Evolutionary conservation across 495 filamentous ascomycete genomes (phyloP), one percentile per base, ranked within the genome.

Genomic region (Aspergillus ellipticus): DNA sequence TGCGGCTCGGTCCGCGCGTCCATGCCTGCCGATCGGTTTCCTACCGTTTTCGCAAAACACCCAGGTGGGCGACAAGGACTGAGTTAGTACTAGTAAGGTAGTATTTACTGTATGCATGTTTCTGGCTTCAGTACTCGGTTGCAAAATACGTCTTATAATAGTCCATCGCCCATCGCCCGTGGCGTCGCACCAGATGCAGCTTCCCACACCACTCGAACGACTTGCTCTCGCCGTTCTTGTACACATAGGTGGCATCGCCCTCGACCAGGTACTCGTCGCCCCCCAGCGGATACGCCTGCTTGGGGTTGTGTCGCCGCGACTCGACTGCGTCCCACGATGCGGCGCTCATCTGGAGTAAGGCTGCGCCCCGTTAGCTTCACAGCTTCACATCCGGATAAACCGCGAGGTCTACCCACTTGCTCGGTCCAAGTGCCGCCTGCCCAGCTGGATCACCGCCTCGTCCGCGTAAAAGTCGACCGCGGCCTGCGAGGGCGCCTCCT

Each of bases 131-230:
- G 45, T 28, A 47, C 10, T 11, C 45, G 6, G 45, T 28, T 0
- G 45, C 45, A 29, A 47, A 47, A 47, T 47, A 47, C 22, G 26
- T 28, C 22, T 28, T 47, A 20, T 47, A 47, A 28, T 28, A 47
- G 4, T 22, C 21, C 22, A 47, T 47, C 45, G 13, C 22, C 45
- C 45, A 47, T 20, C 22, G 13, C 8, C 22, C 45, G 4, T 47
- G 9, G 11, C n/a, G 7, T n/a, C 8, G 2, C 21, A 47, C 10
- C 45, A 47, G 22, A 9, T n/a, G 13, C 45, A 48, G 5, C 22
- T 28, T 48, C 8, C 45, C 45, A 22, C 45, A 48, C 45, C 45
- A 48, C 45, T 48, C 45, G 10, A 28, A 28, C 13, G 22, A 26
- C 24, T 16, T 28, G 7, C 22, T 21, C 15, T 16, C 20, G 13